These are phyloP conservation scores for Paramecium pentaurelia DNA, from an alignment of 73 alveolate species.

Conservation along the genomic window DNA sequence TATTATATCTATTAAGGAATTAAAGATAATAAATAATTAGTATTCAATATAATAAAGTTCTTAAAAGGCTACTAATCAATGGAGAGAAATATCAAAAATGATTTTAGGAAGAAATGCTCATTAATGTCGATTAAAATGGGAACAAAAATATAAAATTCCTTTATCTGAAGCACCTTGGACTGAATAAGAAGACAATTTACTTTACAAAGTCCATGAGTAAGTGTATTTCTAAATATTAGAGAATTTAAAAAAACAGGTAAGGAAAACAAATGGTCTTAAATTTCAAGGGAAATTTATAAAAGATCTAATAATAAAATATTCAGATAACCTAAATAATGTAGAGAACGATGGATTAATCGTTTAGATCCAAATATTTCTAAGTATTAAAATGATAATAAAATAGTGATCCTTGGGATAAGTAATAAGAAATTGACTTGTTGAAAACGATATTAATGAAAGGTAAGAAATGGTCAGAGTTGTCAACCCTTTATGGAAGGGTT, in stretches of 20 bases:
- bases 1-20: constrained; percentile 6
- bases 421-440: constrained; percentile 24
- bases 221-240: not conserved
- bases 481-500: constrained; percentile 34
- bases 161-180: constrained; percentile 48
- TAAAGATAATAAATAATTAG: not conserved
- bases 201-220: constrained; percentile 4
- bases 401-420: constrained; percentile 45
- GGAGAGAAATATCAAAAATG: constrained; percentile 35
- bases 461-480: constrained; percentile 35
- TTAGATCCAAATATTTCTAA: constrained; percentile 34
- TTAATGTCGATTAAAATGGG: constrained; percentile 44
- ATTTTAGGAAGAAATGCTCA: constrained; percentile 40
- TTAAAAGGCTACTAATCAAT: not conserved
- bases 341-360: constrained; percentile 48
- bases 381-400: not conserved
- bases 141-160: constrained; percentile 31
- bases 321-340: constrained; percentile 31
- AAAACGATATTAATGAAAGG: constrained; percentile 16
- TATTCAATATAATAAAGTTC: not conserved
- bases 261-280: constrained; percentile 36
- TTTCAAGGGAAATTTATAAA: constrained; percentile 30
- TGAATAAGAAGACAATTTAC: not conserved
- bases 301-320: constrained; percentile 17
- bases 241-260: constrained; percentile 11